Evolutionary conservation across 441 rosid species (phyloP).

Genomic region (Populus hybrid): DNA sequence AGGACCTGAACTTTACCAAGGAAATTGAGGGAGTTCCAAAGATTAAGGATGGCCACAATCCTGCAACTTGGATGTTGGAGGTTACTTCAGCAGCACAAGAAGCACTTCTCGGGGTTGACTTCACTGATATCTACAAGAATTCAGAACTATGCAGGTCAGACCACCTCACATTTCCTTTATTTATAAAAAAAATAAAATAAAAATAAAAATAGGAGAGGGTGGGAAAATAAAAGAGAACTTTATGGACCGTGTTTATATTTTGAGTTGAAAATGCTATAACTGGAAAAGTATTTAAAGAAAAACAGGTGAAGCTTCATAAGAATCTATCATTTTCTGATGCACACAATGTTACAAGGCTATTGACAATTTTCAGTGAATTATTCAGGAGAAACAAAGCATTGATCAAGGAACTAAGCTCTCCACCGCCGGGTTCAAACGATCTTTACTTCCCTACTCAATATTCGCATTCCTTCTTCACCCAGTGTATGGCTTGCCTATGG

Average conservation of each 20-base stretch:
- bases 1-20: slow-evolving; percentile 23
- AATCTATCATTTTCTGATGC: no score
- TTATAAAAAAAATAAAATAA: no score
- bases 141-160: slow-evolving; percentile 49
- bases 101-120: slow-evolving; percentile 41
- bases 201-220: background rate
- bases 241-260: background rate
- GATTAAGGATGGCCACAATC: slow-evolving; percentile 57
- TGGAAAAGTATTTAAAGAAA: background rate
- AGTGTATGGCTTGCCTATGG: slow-evolving; percentile 59
- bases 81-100: slow-evolving; percentile 50
- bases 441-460: slow-evolving; percentile 44
- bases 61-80: slow-evolving; percentile 77
- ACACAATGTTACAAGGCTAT: background rate
- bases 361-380: background rate
- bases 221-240: no score
- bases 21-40: slow-evolving; percentile 47
- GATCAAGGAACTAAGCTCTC: slow-evolving; percentile 45
- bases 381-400: slow-evolving; percentile 56
- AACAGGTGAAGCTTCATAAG: background rate
- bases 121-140: slow-evolving; percentile 42
- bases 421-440: slow-evolving; percentile 42
- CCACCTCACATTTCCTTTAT: background rate
- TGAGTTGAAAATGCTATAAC: background rate
- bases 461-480: slow-evolving; percentile 43